phyloP scores from a whole-genome alignment of 805 yeast genomes.

The Babjeviella inositovora region DNA sequence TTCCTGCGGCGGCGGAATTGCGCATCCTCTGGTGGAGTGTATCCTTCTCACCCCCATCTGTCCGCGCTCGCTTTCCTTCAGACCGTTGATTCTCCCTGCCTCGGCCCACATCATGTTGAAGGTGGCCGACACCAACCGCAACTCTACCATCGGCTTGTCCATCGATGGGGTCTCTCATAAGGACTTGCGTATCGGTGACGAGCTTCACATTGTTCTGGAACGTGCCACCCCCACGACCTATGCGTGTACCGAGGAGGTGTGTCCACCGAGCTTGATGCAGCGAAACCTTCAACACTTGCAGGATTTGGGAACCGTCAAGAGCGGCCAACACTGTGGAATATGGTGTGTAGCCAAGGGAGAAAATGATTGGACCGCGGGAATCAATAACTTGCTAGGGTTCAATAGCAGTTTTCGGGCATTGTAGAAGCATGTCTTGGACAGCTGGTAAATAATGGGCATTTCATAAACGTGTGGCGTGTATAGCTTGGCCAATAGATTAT shows the following conservation, averaged over 20 bases:
- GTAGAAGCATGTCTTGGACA: no score
- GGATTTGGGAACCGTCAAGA: conserved; percentile 2
- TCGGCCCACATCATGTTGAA: conserved; percentile 57
- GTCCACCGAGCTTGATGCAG: conserved; percentile 16
- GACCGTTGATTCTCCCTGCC: conserved; percentile 75
- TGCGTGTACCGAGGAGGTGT: conserved; percentile 31
- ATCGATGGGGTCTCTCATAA: conserved; percentile 77
- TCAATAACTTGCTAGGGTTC: conserved; percentile 79
- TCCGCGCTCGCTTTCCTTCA: conserved; percentile 78
- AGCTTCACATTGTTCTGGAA: conserved; percentile 56
- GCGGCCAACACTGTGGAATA: conserved; percentile 29
- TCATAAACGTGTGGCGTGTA: no score
- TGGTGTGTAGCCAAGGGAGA: conserved; percentile 79
- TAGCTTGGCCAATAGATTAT: no score
- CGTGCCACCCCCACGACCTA: conserved; percentile 50
- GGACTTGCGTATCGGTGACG: conserved; percentile 59
- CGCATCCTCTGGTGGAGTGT: conserved; percentile 77
- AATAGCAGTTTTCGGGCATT: conserved; percentile 80
- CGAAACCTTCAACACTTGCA: conserved; percentile 4
- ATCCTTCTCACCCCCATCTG: conserved; percentile 80
- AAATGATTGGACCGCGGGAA: conserved; percentile 85
- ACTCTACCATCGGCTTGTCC: conserved; percentile 24
- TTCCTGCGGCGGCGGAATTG: conserved; percentile 84
- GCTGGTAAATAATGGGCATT: no score
- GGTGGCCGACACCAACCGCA: conserved; percentile 30